Evolutionary conservation across 139 green algal genomes (phyloP), one percentile per base, ranked within the genome.

Genomic region (Chlamydomonas incerta): DNA sequence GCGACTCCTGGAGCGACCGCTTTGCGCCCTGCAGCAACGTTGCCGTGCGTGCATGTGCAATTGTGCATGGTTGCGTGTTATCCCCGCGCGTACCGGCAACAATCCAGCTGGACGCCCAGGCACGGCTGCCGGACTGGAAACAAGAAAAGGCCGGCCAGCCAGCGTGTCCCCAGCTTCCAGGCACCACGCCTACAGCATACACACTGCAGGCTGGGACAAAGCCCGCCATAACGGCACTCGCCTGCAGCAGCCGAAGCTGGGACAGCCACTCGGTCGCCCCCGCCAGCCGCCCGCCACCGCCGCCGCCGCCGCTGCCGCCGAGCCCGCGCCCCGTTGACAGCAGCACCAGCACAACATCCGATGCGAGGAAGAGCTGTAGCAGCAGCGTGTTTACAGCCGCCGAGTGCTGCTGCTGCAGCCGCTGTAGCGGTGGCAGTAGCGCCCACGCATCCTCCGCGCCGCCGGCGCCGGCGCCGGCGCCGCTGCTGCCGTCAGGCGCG

Each of bases 331-430:
- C 77, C 13, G 41, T 66, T 3, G 63, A 46, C 77, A 83, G 77
- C 31, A 74, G 29, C 63, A 74, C 77, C 63, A 66, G 18, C 46
- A 83, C 77, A 17, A 57, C 77, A 57, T 83, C 77, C 14, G 28
- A 52, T 17, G 21, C 63, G n/a, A 83, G 63, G 63, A 83, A 83
- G 3, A 83, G 77, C 77, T 66, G 63, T 26, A 83, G 63, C 77
- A 83, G n/a, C n/a, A 66, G 29, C 23, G 57, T 63, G 65, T 50
- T 55, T 3, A 33, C 41, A 6, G 77, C 63, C 6, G 33, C 46
- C 34, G 50, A 46, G 63, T 83, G 77, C 6, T 15, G 41, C 41
- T 66, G 63, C 41, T 74, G 63, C 41, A 66, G 41, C 46, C 17
- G 46, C n/a, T 83, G 62, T 46, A 83, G 77, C 17, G 77, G 63